A percentile compares a stretch with the other conserved stretches of the same genome.
Conservation (phyloP, 78 protist species). For the Dictyostelium brefeldianum region DNA sequence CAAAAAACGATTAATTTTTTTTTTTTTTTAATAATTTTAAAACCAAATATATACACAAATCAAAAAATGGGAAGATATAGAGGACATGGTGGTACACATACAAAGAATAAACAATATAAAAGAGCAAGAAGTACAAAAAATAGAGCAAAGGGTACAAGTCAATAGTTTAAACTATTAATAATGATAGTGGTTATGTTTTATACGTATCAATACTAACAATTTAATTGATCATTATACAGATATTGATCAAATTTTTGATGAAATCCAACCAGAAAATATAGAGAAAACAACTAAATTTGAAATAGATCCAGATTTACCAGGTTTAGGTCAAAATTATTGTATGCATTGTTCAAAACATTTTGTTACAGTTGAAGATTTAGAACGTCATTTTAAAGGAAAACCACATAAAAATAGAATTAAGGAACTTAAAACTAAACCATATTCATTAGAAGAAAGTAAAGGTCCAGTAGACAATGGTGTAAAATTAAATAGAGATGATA, state of each 20-base stretch:
- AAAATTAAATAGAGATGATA: conserved; percentile 38
- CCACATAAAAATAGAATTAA: conserved; percentile 75
- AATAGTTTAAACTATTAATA: background rate
- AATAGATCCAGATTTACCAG: conserved; percentile 77
- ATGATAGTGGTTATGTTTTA: background rate
- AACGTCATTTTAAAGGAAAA: conserved; percentile 51
- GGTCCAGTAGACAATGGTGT: conserved; percentile 78
- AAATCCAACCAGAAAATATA: conserved; percentile 73
- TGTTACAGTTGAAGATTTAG: conserved; percentile 11
- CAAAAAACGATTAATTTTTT: background rate
- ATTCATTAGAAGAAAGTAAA: conserved; percentile 29
- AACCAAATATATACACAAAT: background rate
- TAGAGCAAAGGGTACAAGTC: conserved; percentile 59
- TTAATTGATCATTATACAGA: conserved; percentile 14
- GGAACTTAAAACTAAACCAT: conserved; percentile 70
- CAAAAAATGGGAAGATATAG: conserved; percentile 73
- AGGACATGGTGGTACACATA: conserved; percentile 67
- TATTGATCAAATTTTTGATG: conserved; percentile 79
- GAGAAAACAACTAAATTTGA: conserved; percentile 44
- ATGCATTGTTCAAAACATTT: conserved; percentile 72
- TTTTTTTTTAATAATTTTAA: background rate
- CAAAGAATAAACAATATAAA: conserved; percentile 63
- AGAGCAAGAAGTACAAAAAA: conserved; percentile 61
- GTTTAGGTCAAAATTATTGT: conserved; percentile 78
- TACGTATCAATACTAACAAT: background rate